Conservation (phyloP, 805 yeast genomes). For the Yarrowia deformans region DNA sequence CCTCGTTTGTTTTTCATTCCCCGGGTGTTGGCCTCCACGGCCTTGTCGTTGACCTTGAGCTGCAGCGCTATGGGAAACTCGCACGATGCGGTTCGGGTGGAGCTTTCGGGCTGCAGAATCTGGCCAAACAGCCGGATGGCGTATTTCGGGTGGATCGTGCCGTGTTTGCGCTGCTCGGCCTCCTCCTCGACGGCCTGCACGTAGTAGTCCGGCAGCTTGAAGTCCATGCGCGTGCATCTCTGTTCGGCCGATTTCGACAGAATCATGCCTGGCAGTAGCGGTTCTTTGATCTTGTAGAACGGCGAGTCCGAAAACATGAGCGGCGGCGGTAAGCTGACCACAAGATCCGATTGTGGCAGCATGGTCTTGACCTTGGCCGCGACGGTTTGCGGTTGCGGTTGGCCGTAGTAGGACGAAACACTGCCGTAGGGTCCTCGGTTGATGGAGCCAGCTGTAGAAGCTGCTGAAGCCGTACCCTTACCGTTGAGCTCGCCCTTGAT, state of each 20-base stretch:
- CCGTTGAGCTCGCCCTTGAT: constrained; percentile 14
- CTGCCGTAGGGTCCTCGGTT: not conserved
- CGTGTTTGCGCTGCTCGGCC: constrained; percentile 16
- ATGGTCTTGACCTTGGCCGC: not conserved
- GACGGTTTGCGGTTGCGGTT: not conserved
- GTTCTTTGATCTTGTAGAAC: constrained; percentile 15
- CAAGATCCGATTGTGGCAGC: not conserved
- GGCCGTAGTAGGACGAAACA: not conserved
- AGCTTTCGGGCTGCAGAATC: constrained; percentile 19
- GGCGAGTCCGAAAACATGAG: constrained; percentile 3
- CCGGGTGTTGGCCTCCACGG: constrained; percentile 62
- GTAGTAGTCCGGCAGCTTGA: constrained; percentile 23
- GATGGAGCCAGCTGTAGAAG: not conserved
- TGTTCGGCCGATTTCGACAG: constrained; percentile 4
- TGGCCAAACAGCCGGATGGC: constrained; percentile 52
- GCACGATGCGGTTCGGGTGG: not conserved
- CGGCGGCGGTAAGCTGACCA: constrained; percentile 24
- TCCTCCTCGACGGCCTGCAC: constrained; percentile 8
- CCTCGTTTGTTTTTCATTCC: constrained; percentile 82
- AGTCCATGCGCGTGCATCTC: constrained; percentile 6
- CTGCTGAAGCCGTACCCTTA: not conserved
- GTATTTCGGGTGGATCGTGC: constrained; percentile 24
- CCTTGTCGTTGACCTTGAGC: constrained; percentile 63
- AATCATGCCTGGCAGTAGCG: constrained; percentile 18
- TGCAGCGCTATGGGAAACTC: constrained; percentile 75